Conservation (phyloP, 257 asterid species). For the Solanum sitiens region DNA sequence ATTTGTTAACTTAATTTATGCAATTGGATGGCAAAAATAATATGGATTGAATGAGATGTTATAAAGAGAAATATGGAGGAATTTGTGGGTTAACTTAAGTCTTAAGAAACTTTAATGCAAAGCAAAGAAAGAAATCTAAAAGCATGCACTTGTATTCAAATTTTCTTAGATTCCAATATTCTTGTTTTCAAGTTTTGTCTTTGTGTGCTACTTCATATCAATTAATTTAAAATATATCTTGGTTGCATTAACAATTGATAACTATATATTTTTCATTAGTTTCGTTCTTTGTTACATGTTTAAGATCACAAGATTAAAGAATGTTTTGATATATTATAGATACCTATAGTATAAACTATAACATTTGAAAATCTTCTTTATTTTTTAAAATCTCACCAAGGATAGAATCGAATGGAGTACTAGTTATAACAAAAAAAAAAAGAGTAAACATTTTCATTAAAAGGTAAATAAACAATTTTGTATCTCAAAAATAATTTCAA, state of each 20-base stretch:
- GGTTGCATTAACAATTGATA: not conserved
- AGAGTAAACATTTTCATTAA: not conserved
- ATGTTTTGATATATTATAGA: too few relatives aligned
- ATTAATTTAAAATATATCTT: not conserved
- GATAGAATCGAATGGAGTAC: too few relatives aligned
- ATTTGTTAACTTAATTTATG: not conserved
- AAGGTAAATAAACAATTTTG: too few relatives aligned
- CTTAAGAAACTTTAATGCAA: not conserved
- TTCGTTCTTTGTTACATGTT: too few relatives aligned
- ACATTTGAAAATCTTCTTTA: accelerated
- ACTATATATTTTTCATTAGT: too few relatives aligned
- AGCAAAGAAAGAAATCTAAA: not conserved
- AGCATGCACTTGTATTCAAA: not conserved
- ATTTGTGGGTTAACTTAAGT: not conserved
- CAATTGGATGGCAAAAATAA: not conserved
- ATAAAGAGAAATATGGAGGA: not conserved
- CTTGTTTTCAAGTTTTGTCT: not conserved
- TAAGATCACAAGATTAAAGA: too few relatives aligned
- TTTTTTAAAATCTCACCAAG: not conserved
- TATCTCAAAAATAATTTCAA: not conserved
- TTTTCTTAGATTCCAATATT: not conserved
- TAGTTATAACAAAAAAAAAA: too few relatives aligned
- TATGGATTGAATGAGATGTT: not conserved
- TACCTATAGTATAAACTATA: too few relatives aligned
- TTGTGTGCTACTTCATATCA: not conserved